Evolutionary conservation across 2,329 filamentous ascomycete genomes (phyloP).

Genomic region (Aspergillus amoenus): DNA sequence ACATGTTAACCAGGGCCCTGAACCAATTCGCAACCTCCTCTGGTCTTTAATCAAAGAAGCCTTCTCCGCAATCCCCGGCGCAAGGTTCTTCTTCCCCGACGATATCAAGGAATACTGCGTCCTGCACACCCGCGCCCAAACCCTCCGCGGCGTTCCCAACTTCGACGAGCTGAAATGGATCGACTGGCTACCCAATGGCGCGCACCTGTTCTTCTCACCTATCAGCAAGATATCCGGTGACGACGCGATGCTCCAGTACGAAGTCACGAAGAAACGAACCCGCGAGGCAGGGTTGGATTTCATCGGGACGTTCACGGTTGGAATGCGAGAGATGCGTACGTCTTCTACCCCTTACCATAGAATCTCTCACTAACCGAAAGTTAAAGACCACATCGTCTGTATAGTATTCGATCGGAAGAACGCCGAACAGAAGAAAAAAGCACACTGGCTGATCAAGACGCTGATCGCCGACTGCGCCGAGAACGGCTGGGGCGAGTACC

Average conservation of each 20-base stretch:
- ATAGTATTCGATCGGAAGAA: constrained; percentile 53
- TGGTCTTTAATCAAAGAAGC: constrained; percentile 44
- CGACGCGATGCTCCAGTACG: constrained; percentile 49
- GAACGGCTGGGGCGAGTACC: constrained; percentile 37
- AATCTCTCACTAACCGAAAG: too few relatives aligned
- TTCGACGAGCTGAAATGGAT: constrained; percentile 44
- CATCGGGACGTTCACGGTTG: constrained; percentile 52
- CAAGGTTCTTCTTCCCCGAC: constrained; percentile 44
- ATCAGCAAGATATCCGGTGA: constrained; percentile 51
- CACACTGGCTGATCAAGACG: constrained; percentile 39
- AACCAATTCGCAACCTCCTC: constrained; percentile 31
- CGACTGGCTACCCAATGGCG: constrained; percentile 56
- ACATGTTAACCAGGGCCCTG: constrained; percentile 18
- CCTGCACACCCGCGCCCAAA: constrained; percentile 30
- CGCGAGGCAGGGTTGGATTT: constrained; percentile 52
- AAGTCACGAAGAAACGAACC: constrained; percentile 40
- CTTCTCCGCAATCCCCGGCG: constrained; percentile 45
- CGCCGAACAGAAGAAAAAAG: constrained; percentile 37
- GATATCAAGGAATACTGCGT: constrained; percentile 36
- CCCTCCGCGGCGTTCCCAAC: constrained; percentile 24
- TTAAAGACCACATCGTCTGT: constrained; percentile 34
- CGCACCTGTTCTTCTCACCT: constrained; percentile 39
- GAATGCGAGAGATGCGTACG: constrained; percentile 52
- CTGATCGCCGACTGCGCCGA: constrained; percentile 43
- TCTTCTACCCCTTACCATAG: neutral